Conservation (phyloP, 2,329 filamentous ascomycete genomes). For the Camptophora hylomeconis region DNA sequence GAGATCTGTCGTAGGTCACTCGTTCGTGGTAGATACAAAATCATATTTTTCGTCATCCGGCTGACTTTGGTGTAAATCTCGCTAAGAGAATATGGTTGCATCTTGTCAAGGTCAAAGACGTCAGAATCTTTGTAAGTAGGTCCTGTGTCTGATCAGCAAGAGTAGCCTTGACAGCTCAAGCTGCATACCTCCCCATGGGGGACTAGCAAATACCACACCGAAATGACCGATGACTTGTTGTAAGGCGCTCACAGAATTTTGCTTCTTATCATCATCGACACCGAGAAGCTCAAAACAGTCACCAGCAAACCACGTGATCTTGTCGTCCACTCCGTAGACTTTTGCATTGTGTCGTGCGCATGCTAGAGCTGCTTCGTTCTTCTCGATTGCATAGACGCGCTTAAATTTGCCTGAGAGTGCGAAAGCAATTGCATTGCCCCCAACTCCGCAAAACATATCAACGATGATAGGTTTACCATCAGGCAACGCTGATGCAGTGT, state of each 20-base stretch:
- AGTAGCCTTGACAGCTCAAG: not conserved
- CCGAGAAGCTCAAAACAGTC: slow-evolving; percentile 70
- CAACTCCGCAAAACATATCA: slow-evolving; percentile 82
- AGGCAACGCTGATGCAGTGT: slow-evolving; percentile 48
- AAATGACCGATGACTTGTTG: slow-evolving; percentile 33
- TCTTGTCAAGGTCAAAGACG: slow-evolving; percentile 70
- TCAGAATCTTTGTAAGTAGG: slow-evolving; percentile 50
- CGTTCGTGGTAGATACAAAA: slow-evolving; percentile 74
- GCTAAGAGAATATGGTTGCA: slow-evolving; percentile 72
- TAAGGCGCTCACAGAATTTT: slow-evolving; percentile 26
- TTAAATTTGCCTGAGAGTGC: slow-evolving; percentile 68
- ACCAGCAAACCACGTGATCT: slow-evolving; percentile 74
- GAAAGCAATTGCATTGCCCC: slow-evolving; percentile 92
- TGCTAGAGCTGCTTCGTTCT: slow-evolving; percentile 62
- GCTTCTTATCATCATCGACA: slow-evolving; percentile 15
- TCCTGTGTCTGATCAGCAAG: slow-evolving; percentile 25
- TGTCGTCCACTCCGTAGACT: slow-evolving; percentile 64
- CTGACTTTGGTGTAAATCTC: slow-evolving; percentile 51
- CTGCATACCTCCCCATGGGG: slow-evolving; percentile 56
- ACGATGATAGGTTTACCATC: slow-evolving; percentile 54
- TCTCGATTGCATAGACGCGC: slow-evolving; percentile 78
- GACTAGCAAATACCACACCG: slow-evolving; percentile 56
- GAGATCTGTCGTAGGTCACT: slow-evolving; percentile 73
- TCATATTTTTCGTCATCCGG: slow-evolving; percentile 39
- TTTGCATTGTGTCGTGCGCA: slow-evolving; percentile 89